A percentile compares a stretch with the other conserved stretches of the same genome.
Evolutionary conservation across 352 stramenopile genomes (phyloP).

Genomic region (Blastocystis sp.): DNA sequence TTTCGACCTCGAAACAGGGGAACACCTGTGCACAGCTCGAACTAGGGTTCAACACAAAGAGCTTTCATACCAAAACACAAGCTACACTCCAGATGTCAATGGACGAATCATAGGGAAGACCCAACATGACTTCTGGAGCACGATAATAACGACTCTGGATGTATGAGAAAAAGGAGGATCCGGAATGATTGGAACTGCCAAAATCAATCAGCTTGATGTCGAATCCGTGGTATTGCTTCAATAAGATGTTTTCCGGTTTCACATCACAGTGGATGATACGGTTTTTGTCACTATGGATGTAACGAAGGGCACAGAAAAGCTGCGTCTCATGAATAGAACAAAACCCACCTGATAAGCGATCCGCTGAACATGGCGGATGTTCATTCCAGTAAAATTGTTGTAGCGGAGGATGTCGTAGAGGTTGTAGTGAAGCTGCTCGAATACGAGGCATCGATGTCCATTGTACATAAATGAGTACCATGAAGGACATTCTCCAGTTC

Average conservation of each 20-base stretch:
- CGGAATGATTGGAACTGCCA: slow-evolving; percentile 70
- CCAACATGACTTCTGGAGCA: slow-evolving; percentile 75
- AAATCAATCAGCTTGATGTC: slow-evolving; percentile 78
- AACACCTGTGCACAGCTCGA: slow-evolving; percentile 69
- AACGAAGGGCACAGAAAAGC: slow-evolving; percentile 63
- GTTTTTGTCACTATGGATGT: slow-evolving; percentile 64
- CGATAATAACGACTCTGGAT: slow-evolving; percentile 80
- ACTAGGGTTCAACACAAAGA: not conserved
- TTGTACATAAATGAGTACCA: slow-evolving; percentile 70
- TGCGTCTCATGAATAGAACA: slow-evolving; percentile 56
- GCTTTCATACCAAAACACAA: slow-evolving; percentile 66
- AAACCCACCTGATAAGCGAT: slow-evolving; percentile 60
- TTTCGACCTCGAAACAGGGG: slow-evolving; percentile 74
- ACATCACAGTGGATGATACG: slow-evolving; percentile 71
- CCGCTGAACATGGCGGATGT: slow-evolving; percentile 65
- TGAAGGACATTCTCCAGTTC: slow-evolving; percentile 65
- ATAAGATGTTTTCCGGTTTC: slow-evolving; percentile 73
- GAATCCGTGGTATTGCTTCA: slow-evolving; percentile 65
- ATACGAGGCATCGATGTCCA: slow-evolving; percentile 70
- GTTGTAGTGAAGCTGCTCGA: slow-evolving; percentile 70
- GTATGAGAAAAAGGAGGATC: slow-evolving; percentile 71
- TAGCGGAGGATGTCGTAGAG: slow-evolving; percentile 72
- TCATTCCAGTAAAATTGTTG: slow-evolving; percentile 68
- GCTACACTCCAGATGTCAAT: slow-evolving; percentile 81
- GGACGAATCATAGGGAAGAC: slow-evolving; percentile 65